A percentile compares a stretch with the other conserved stretches of the same genome.
Evolutionary conservation across 129 eudicot species (phyloP).

Genomic region (Daucus carota): DNA sequence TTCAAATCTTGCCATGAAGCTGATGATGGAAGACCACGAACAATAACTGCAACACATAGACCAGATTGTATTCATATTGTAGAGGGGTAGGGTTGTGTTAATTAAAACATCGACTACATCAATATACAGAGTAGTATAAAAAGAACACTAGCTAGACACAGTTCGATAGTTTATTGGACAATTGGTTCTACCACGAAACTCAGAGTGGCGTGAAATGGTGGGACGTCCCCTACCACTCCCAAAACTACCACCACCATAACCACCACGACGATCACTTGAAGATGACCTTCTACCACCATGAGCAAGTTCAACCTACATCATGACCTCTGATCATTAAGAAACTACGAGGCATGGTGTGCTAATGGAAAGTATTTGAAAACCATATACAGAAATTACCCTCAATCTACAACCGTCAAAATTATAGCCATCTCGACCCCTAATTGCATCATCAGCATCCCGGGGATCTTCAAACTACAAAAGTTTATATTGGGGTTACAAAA

Average conservation of each 20-base stretch:
- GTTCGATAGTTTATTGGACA: background rate
- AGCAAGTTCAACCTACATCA: constrained; percentile 75
- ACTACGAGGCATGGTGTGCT: background rate
- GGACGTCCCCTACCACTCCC: constrained; percentile 33
- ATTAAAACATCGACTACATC: background rate
- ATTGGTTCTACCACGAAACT: constrained; percentile 51
- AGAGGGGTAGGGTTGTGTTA: background rate
- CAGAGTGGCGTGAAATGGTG: constrained; percentile 60
- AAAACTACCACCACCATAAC: constrained; percentile 42
- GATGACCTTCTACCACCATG: constrained; percentile 90
- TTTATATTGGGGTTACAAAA: background rate
- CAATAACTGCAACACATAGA: constrained; percentile 36
- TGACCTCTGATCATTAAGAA: background rate
- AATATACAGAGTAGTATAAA: background rate
- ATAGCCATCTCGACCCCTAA: constrained; percentile 97
- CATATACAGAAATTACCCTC: constrained; percentile 49
- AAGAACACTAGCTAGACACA: background rate
- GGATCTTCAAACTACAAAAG: constrained; percentile 67
- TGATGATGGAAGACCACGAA: constrained; percentile 76
- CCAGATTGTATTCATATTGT: background rate
- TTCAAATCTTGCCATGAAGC: constrained; percentile 98
- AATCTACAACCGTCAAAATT: constrained; percentile 94
- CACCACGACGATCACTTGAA: constrained; percentile 52
- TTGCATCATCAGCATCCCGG: constrained; percentile 98
- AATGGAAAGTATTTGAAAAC: background rate